Conservation (phyloP, 805 yeast species). For the Spathaspora hagerdaliae region DNA sequence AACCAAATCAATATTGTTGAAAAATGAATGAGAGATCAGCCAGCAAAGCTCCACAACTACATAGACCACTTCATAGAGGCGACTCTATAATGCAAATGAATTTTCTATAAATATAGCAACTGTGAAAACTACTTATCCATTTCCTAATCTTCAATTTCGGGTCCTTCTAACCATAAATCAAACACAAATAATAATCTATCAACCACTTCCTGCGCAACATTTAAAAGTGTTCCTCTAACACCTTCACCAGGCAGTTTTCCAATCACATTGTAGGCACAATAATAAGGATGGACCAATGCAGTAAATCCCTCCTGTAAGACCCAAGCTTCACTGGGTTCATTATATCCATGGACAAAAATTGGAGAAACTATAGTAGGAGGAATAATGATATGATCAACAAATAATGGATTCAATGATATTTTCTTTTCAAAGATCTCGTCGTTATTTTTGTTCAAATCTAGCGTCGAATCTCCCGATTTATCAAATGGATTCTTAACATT, state of each 20-base stretch:
- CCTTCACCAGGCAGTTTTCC: conserved; percentile 17
- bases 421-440: conserved; percentile 6
- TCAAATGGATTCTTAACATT: conserved; percentile 5
- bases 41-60: background rate
- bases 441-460: conserved; percentile 1
- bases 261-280: conserved; percentile 33
- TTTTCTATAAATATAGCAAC: too few species aligned
- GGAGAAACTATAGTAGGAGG: conserved; percentile 20
- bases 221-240: conserved; percentile 15
- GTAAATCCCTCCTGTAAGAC: conserved; percentile 12
- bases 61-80: background rate
- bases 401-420: conserved; percentile 18
- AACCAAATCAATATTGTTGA: too few species aligned
- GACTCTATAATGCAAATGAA: too few species aligned
- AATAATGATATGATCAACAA: conserved; percentile 17
- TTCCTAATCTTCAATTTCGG: background rate
- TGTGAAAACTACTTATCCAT: background rate
- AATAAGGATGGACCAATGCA: conserved; percentile 18
- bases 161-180: conserved; percentile 22
- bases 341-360: conserved; percentile 10
- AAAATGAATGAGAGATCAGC: too few species aligned
- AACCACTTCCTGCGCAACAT: conserved; percentile 10
- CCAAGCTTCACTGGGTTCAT: conserved; percentile 29
- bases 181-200: conserved; percentile 13
- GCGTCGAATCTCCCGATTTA: background rate